Conservation (phyloP, 331 rosid genomes). For the Malus hybrid region DNA sequence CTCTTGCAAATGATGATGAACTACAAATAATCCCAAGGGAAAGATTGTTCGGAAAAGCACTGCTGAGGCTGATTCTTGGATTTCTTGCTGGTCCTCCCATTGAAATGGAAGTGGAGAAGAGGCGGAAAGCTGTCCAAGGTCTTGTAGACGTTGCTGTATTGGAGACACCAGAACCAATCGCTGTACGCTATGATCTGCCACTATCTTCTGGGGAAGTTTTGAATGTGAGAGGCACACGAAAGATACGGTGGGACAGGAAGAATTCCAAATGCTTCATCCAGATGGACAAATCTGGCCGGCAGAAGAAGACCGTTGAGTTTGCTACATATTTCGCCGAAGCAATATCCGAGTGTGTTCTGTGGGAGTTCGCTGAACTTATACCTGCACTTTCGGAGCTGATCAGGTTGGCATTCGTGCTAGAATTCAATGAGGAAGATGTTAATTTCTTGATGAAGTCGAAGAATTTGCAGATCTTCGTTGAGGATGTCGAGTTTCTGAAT, state of each 20-base stretch:
- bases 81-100: slow-evolving; percentile 49
- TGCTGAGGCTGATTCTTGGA: slow-evolving; percentile 54
- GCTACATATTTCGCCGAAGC: slow-evolving; percentile 58
- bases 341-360: slow-evolving; percentile 42
- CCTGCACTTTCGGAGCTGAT: slow-evolving; percentile 47
- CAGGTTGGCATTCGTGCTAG: slow-evolving; percentile 40
- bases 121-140: slow-evolving; percentile 41
- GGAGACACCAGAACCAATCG: slow-evolving; percentile 34
- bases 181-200: slow-evolving; percentile 33
- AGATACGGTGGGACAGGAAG: slow-evolving; percentile 48
- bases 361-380: slow-evolving; percentile 42
- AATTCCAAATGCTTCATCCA: slow-evolving; percentile 30
- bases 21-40: slow-evolving; percentile 18
- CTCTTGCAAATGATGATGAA: slow-evolving; percentile 6
- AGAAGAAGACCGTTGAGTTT: slow-evolving; percentile 25
- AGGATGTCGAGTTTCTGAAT: slow-evolving; percentile 52
- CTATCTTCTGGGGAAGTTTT: slow-evolving; percentile 30
- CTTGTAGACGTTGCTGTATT: slow-evolving; percentile 31
- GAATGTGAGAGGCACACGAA: slow-evolving; percentile 22
- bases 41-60: slow-evolving; percentile 23
- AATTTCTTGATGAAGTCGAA: slow-evolving; percentile 54
- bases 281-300: slow-evolving; percentile 19
- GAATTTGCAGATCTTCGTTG: slow-evolving; percentile 49
- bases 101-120: slow-evolving; percentile 39
- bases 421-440: slow-evolving; percentile 45